Conservation (phyloP, 1,284 basidiomycete species). For the Pseudozyma sp. region DNA sequence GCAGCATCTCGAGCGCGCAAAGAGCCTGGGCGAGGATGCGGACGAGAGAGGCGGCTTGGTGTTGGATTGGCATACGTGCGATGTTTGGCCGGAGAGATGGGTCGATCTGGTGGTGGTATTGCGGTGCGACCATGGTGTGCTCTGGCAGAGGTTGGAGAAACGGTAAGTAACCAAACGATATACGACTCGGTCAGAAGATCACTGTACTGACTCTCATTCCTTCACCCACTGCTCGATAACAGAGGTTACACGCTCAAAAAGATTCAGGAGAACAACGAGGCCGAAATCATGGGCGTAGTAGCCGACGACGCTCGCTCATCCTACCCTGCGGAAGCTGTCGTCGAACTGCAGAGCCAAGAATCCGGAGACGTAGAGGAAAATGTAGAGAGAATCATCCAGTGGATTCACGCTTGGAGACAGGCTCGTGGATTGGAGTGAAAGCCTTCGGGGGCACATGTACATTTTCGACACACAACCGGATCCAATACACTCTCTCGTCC, state of each 20-base stretch:
- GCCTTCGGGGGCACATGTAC: not conserved
- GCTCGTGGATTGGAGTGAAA: constrained; percentile 70
- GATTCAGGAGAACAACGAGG: constrained; percentile 97
- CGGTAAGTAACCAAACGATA: constrained; percentile 72
- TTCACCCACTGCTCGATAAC: not conserved
- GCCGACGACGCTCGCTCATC: constrained; percentile 87
- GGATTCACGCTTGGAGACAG: constrained; percentile 83
- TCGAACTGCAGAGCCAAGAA: constrained; percentile 84
- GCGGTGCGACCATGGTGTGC: constrained; percentile 83
- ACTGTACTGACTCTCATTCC: too few relatives aligned
- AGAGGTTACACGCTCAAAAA: constrained; percentile 91
- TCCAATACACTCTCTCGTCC: too few relatives aligned
- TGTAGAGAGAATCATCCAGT: constrained; percentile 82
- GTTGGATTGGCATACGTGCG: constrained; percentile 97
- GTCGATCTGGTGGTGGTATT: constrained; percentile 95
- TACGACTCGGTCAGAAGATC: too few relatives aligned
- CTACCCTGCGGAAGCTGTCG: constrained; percentile 85
- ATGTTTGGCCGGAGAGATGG: constrained; percentile 95
- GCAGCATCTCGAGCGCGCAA: constrained; percentile 17
- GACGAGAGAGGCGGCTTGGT: constrained; percentile 76
- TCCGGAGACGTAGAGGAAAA: constrained; percentile 87
- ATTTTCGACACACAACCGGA: too few relatives aligned
- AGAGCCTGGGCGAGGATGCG: constrained; percentile 30
- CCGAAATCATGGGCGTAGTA: constrained; percentile 96
- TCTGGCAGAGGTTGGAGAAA: constrained; percentile 95